Percentiles rank a stretch among this genome's conserved stretches.
Evolutionary conservation across 2,329 filamentous ascomycete genomes (phyloP).

Genomic region (Xylaria arbuscula): DNA sequence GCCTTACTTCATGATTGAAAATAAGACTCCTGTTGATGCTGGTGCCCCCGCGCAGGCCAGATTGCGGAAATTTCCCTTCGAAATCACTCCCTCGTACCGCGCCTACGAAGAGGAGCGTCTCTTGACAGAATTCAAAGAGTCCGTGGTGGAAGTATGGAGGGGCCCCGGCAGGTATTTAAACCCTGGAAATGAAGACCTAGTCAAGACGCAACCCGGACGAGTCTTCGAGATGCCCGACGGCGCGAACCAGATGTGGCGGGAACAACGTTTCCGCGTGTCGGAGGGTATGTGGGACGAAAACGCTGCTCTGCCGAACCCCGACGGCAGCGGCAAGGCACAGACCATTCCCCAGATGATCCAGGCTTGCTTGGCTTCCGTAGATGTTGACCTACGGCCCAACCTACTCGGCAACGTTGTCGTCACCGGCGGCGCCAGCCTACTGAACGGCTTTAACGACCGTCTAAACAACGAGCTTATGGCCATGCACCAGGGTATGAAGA

Average conservation of each 20-base stretch:
- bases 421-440: constrained; percentile 85
- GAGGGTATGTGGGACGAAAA: constrained; percentile 93
- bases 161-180: constrained; percentile 75
- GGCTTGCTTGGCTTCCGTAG: constrained; percentile 79
- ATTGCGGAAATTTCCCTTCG: constrained; percentile 74
- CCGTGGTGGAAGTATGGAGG: constrained; percentile 92
- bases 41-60: constrained; percentile 80
- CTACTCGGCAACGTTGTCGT: constrained; percentile 92
- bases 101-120: constrained; percentile 91
- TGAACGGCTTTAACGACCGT: constrained; percentile 92
- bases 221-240: constrained; percentile 98
- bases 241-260: constrained; percentile 93
- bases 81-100: constrained; percentile 77
- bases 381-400: constrained; percentile 87
- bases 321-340: constrained; percentile 66
- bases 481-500: constrained; percentile 85
- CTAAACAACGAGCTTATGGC: constrained; percentile 84
- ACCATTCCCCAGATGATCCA: constrained; percentile 87
- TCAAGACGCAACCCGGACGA: constrained; percentile 77
- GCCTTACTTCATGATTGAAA: constrained; percentile 88
- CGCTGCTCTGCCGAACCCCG: constrained; percentile 68
- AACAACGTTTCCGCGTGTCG: constrained; percentile 84
- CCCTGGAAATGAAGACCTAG: constrained; percentile 80
- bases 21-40: constrained; percentile 89
- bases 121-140: constrained; percentile 96